phyloP scores from a whole-genome alignment of 176 grass and related monocot species.

The Rhynchospora breviuscula region DNA sequence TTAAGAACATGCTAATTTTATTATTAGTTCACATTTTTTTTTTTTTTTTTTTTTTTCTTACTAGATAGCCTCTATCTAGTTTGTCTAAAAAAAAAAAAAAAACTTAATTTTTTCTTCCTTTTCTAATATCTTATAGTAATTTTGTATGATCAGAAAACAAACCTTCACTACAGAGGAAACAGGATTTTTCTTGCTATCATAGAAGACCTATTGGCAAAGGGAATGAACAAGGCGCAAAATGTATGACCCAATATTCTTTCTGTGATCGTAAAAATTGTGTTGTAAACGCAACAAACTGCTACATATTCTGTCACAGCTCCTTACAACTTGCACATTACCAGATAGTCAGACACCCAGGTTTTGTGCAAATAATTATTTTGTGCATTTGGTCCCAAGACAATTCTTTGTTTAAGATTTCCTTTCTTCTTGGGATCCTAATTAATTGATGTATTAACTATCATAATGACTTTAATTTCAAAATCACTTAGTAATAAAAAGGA shows the following conservation, averaged over 20 bases:
- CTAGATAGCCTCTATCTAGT: no score
- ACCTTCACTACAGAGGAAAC: constrained; percentile 64
- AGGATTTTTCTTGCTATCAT: constrained; percentile 66
- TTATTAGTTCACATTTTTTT: no score
- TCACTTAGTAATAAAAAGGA: neutral
- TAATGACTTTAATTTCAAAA: neutral
- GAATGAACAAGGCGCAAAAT: constrained; percentile 82
- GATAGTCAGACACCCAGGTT: neutral
- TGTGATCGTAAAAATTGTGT: neutral
- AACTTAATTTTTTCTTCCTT: neutral
- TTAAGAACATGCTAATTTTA: no score
- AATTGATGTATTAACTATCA: neutral
- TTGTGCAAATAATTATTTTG: neutral
- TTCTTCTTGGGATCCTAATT: neutral
- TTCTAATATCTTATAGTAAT: neutral
- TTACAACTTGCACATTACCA: neutral
- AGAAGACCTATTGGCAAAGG: constrained; percentile 71
- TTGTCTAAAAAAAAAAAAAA: no score
- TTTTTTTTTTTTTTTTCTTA: no score
- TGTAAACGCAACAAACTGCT: neutral
- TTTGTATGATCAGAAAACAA: constrained; percentile 52
- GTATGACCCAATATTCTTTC: constrained; percentile 32
- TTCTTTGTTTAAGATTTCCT: neutral
- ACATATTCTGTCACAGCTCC: neutral
- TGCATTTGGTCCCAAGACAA: neutral